phyloP scores from a whole-genome alignment of 495 filamentous ascomycete species.

The Monascus purpureus region DNA sequence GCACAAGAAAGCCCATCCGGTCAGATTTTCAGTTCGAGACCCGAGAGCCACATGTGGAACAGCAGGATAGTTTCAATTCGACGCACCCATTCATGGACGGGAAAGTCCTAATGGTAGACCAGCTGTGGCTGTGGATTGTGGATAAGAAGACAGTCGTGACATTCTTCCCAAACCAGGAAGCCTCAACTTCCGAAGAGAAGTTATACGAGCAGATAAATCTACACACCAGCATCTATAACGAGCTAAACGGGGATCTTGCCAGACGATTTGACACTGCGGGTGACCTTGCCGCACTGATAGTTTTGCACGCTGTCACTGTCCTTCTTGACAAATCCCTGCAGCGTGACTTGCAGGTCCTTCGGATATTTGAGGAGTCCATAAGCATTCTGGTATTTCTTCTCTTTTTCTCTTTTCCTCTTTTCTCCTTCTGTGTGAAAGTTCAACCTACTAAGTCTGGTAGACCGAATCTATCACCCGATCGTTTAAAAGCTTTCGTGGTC shows the following conservation, averaged over 20 bases:
- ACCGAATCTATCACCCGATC: conserved; percentile 50
- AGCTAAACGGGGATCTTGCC: conserved; percentile 53
- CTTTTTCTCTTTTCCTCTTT: neutral
- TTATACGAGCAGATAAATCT: conserved; percentile 49
- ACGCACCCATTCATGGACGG: conserved; percentile 33
- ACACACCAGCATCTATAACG: conserved; percentile 50
- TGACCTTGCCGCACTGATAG: conserved; percentile 48
- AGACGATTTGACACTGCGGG: conserved; percentile 47
- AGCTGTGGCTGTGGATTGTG: conserved; percentile 56
- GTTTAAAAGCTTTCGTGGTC: conserved; percentile 48
- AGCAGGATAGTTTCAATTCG: conserved; percentile 6
- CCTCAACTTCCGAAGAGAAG: conserved; percentile 35
- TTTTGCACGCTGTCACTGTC: conserved; percentile 48
- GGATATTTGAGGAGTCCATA: conserved; percentile 54
- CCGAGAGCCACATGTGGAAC: conserved; percentile 6
- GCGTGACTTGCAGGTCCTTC: conserved; percentile 47
- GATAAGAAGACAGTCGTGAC: conserved; percentile 45
- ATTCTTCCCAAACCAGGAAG: conserved; percentile 39
- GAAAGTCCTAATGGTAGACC: conserved; percentile 56
- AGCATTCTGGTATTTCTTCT: conserved; percentile 39
- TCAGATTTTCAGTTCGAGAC: conserved; percentile 16
- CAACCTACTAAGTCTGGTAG: conserved; percentile 13
- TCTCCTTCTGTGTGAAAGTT: neutral
- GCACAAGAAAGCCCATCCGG: conserved; percentile 41
- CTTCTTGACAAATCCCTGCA: conserved; percentile 44